Evolutionary conservation across 768 basidiomycete species (phyloP), one percentile per base, ranked within the genome.

Genomic region (Tylopilus felleus): DNA sequence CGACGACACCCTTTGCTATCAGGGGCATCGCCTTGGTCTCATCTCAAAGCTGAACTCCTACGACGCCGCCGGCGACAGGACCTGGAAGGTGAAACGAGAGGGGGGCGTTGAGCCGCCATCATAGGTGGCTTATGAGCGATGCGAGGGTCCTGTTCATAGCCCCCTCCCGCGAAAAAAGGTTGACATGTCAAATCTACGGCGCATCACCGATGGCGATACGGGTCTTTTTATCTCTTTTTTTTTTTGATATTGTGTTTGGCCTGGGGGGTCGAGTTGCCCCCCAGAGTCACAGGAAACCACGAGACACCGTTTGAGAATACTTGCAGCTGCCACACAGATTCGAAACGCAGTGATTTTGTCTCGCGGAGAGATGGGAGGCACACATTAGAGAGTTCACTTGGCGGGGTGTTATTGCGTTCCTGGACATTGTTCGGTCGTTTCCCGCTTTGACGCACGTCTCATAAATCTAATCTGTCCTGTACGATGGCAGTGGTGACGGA

Each of bases 391-490:
- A 17, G 38, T n/a, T 38, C 8, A n/a, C n/a, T 38, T 38, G 38
- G 38, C 38, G 9, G 7, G n/a, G n/a, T 14, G 35, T 36, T 36
- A 16, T 6, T 36, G 14, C 16, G 38, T 38, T 38, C 38, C 38
- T 38, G 38, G 38, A 38, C 38, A 38, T 38, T 38, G 38, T 38
- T 19, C 38, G 38, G 38, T 2, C n/a, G n/a, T 17, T 19, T 38
- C 38, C 8, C n/a, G 8, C n/a, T 36, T 36, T 38, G 38, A 10
- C n/a, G 29, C 13, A 21, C 10, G 45, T 49, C 38, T 28, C 23
- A 38, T 19, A 9, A 38, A 38, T 38, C 38, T 38, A 28, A 58
- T 59, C 56, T 58, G 46, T 58, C 45, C 47, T 4, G 35, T 16
- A 7, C 17, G n/a, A 38, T n/a, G 36, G 36, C 36, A 33, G 33